Percentiles rank a stretch among this genome's conserved stretches.
Conservation (phyloP, 257 asterid genomes). For the Thymus quinquecostatus region DNA sequence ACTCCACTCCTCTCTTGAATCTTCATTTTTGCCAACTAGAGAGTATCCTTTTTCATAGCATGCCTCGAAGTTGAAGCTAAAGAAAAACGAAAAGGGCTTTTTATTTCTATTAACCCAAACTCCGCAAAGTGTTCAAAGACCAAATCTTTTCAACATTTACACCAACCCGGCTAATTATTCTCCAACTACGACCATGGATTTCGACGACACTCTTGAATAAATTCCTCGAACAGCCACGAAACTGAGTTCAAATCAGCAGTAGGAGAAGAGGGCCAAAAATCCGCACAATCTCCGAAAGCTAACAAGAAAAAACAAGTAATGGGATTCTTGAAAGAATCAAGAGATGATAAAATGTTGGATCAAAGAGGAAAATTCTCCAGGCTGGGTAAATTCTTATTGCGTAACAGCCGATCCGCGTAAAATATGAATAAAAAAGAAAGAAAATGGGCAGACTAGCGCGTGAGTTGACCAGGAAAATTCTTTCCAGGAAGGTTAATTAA, state of each 20-base stretch:
- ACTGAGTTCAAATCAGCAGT: constrained; percentile 32
- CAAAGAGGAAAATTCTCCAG: constrained; percentile 20
- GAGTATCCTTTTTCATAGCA: constrained; percentile 44
- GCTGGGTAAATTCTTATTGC: constrained; percentile 31
- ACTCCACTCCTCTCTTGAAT: constrained; percentile 48
- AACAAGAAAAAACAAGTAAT: constrained; percentile 24
- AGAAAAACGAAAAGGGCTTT: constrained; percentile 24
- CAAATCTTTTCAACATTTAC: constrained; percentile 43
- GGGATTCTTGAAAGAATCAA: constrained; percentile 24
- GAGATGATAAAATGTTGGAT: constrained; percentile 26
- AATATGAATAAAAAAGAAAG: constrained; percentile 11
- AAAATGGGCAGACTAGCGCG: constrained; percentile 52
- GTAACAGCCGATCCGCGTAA: constrained; percentile 49
- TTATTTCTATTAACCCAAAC: constrained; percentile 32
- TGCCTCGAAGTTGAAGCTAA: constrained; percentile 31
- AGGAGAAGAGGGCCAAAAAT: constrained; percentile 31
- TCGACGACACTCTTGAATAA: constrained; percentile 32
- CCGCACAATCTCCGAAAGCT: constrained; percentile 23
- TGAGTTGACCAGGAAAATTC: constrained; percentile 62
- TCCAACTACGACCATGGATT: constrained; percentile 7
- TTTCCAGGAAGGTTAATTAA: constrained; percentile 20
- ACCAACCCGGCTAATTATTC: constrained; percentile 31
- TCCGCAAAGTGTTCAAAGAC: constrained; percentile 34
- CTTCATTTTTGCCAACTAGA: constrained; percentile 42
- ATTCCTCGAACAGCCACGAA: constrained; percentile 9